phyloP scores from a whole-genome alignment of 2,329 filamentous ascomycete genomes.

The Hypoxylon sp. region DNA sequence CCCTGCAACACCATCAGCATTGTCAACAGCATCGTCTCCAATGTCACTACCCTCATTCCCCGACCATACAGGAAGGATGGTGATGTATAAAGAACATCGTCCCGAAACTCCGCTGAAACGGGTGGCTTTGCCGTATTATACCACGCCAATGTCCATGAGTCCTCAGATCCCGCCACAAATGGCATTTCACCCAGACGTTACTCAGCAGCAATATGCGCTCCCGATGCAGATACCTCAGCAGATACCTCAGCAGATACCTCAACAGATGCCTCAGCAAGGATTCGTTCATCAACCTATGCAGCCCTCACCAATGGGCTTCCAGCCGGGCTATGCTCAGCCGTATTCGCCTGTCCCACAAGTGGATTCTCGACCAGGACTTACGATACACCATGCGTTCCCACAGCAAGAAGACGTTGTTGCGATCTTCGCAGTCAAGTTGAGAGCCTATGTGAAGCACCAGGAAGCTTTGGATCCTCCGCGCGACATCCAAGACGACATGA shows the following conservation, averaged over 20 bases:
- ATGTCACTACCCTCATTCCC: background rate
- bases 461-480: background rate
- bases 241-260: background rate
- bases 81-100: background rate
- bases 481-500: background rate
- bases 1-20: too few species aligned
- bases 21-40: background rate
- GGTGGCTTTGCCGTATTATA: background rate
- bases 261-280: background rate
- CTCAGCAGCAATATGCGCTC: background rate
- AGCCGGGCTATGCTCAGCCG: background rate
- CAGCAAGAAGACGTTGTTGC: background rate
- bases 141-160: background rate
- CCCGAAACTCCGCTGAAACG: background rate
- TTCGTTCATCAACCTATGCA: background rate
- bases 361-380: background rate
- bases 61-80: background rate
- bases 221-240: background rate
- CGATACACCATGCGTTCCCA: background rate
- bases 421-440: background rate
- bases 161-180: background rate
- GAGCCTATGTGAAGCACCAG: background rate
- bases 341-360: background rate
- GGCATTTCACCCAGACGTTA: background rate
- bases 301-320: background rate